Conservation (phyloP, 495 filamentous ascomycete species). For the Collariella sp. region DNA sequence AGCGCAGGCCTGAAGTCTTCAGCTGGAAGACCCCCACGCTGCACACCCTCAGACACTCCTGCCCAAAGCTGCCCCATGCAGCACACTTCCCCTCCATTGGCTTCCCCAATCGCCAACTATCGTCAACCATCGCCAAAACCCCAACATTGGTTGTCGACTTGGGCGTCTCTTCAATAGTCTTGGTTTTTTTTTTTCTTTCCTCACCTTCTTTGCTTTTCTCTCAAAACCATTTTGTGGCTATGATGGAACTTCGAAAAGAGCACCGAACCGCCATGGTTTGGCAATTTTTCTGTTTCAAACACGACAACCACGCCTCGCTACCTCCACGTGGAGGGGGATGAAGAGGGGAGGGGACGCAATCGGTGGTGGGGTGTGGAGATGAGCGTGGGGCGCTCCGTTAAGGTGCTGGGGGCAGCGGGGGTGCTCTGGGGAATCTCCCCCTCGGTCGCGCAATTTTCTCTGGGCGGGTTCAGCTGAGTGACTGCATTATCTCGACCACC, state of each 20-base stretch:
- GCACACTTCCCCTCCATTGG: not conserved
- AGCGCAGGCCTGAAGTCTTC: not conserved
- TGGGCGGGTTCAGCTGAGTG: slow-evolving; percentile 3
- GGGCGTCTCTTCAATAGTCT: too few relatives aligned
- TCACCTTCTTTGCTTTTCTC: too few relatives aligned
- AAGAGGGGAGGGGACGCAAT: not conserved
- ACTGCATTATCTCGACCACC: slow-evolving; percentile 8
- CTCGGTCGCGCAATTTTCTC: slow-evolving; percentile 9
- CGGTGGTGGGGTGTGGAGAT: slow-evolving; percentile 20
- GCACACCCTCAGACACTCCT: not conserved
- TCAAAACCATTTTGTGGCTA: too few relatives aligned
- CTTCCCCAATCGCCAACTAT: too few relatives aligned
- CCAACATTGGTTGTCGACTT: not conserved
- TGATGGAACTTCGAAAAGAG: too few relatives aligned
- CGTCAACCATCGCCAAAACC: not conserved
- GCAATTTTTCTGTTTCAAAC: slow-evolving; percentile 1
- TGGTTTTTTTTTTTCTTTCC: too few relatives aligned
- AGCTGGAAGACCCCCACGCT: slow-evolving; percentile 11
- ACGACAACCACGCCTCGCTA: not conserved
- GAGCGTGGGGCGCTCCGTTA: slow-evolving; percentile 19
- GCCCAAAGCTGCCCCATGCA: slow-evolving; percentile 16
- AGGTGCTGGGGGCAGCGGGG: not conserved
- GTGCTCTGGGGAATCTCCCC: slow-evolving; percentile 17
- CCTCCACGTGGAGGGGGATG: slow-evolving; percentile 12
- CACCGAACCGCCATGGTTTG: not conserved